These are phyloP conservation scores for Sisymbrium altissimum DNA, from an alignment of 345 rosid genomes.

Conservation along the genomic window DNA sequence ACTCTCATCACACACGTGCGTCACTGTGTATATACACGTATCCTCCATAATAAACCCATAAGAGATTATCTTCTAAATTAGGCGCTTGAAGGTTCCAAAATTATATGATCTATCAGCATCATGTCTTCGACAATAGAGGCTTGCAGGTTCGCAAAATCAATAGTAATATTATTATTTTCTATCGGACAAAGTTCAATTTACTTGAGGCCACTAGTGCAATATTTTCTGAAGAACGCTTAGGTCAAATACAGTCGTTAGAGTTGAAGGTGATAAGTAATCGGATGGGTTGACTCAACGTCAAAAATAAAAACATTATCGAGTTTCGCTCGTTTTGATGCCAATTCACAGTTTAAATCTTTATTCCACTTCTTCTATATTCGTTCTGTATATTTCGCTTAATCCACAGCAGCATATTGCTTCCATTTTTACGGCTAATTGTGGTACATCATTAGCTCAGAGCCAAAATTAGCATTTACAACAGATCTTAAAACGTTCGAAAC, in stretches of 20 bases:
- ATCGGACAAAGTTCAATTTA: not conserved
- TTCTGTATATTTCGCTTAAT: not conserved
- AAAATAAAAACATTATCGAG: not conserved
- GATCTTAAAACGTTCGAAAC: too few relatives aligned
- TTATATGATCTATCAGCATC: not conserved
- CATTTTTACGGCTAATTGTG: not conserved
- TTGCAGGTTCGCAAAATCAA: not conserved
- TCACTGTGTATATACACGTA: not conserved
- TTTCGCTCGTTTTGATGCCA: not conserved
- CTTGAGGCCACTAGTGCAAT: not conserved
- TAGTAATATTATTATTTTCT: not conserved
- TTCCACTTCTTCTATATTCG: not conserved
- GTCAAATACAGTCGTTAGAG: not conserved
- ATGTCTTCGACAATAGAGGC: not conserved
- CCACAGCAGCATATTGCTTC: not conserved
- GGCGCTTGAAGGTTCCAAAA: not conserved
- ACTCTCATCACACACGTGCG: conserved; percentile 24
- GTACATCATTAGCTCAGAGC: too few relatives aligned
- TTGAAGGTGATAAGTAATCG: not conserved
- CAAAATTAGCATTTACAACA: too few relatives aligned
- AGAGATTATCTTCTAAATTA: not conserved
- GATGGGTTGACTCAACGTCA: not conserved
- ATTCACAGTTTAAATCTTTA: not conserved
- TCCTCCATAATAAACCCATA: not conserved
- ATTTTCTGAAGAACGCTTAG: not conserved